Conservation (phyloP, 1,284 basidiomycete genomes). For the Malassezia psittaci region DNA sequence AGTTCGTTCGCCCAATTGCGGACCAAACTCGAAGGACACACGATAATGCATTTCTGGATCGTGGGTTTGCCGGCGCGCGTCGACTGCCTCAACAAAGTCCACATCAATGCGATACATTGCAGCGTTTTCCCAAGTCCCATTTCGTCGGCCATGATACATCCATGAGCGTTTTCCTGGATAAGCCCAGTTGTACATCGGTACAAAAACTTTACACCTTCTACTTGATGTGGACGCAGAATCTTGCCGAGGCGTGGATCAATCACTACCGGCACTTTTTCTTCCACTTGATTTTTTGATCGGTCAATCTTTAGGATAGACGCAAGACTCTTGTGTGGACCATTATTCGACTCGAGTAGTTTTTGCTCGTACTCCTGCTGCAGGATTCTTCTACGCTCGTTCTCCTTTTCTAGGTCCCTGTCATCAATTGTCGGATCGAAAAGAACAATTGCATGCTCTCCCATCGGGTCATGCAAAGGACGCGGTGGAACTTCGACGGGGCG, state of each 20-base stretch:
- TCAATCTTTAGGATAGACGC: slow-evolving; percentile 64
- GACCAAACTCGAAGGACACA: slow-evolving; percentile 89
- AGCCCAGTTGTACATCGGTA: slow-evolving; percentile 92
- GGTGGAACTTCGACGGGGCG: slow-evolving; percentile 74
- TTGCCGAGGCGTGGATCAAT: slow-evolving; percentile 83
- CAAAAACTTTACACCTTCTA: slow-evolving; percentile 84
- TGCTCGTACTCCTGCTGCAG: slow-evolving; percentile 20
- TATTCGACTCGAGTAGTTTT: not conserved
- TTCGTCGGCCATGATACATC: slow-evolving; percentile 99
- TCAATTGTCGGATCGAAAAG: slow-evolving; percentile 94
- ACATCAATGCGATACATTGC: slow-evolving; percentile 90
- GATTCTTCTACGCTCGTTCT: slow-evolving; percentile 24
- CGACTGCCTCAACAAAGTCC: slow-evolving; percentile 95
- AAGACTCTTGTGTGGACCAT: slow-evolving; percentile 78
- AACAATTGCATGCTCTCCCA: slow-evolving; percentile 95
- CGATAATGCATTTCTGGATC: slow-evolving; percentile 96
- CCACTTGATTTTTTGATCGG: slow-evolving; percentile 23
- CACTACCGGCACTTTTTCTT: slow-evolving; percentile 83
- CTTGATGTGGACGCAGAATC: slow-evolving; percentile 41
- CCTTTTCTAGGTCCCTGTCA: slow-evolving; percentile 47
- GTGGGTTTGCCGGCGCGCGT: slow-evolving; percentile 72
- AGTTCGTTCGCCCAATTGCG: slow-evolving; percentile 99
- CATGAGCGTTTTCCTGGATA: slow-evolving; percentile 81
- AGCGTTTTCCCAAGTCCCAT: slow-evolving; percentile 86
- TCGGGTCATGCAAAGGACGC: slow-evolving; percentile 84